Conservation (phyloP, 495 filamentous ascomycete genomes). For the Podospora pseudopauciseta region DNA sequence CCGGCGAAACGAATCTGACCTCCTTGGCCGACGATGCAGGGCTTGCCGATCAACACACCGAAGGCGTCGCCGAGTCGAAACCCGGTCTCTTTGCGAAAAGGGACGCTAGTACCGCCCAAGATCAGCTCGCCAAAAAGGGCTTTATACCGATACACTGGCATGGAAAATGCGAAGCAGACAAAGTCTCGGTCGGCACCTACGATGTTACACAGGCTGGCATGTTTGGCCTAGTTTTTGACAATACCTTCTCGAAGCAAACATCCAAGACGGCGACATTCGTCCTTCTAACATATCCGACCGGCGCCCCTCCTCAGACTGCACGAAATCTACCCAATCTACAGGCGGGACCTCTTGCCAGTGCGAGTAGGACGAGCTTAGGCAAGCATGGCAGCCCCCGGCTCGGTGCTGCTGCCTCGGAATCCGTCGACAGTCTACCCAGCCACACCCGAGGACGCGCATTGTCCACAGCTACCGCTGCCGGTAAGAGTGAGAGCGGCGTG, state of each 20-base stretch:
- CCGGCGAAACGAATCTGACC: constrained; percentile 53
- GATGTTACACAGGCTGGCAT: constrained; percentile 84
- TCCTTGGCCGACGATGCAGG: constrained; percentile 46
- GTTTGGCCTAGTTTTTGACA: constrained; percentile 96
- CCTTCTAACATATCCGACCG: constrained; percentile 86
- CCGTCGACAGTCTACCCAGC: constrained; percentile 56
- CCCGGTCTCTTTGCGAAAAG: constrained; percentile 40
- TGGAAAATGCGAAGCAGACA: constrained; percentile 94
- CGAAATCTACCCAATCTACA: constrained; percentile 61
- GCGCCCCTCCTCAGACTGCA: constrained; percentile 73
- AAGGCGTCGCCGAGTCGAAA: constrained; percentile 41
- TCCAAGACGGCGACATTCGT: constrained; percentile 95
- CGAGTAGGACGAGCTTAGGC: constrained; percentile 50
- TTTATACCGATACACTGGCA: constrained; percentile 83
- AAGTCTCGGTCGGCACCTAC: constrained; percentile 86
- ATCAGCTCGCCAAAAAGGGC: constrained; percentile 80
- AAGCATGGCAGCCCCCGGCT: constrained; percentile 39
- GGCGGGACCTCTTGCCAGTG: constrained; percentile 37
- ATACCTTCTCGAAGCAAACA: constrained; percentile 94
- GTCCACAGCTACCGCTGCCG: constrained; percentile 22
- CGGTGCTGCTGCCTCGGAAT: constrained; percentile 44
- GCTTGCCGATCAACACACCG: constrained; percentile 43
- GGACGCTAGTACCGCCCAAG: constrained; percentile 62
- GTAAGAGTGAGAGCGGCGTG: constrained; percentile 31
- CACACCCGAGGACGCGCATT: constrained; percentile 34